Evolutionary conservation across 139 green algal species (phyloP).

Genomic region (Chlorella sorokiniana): DNA sequence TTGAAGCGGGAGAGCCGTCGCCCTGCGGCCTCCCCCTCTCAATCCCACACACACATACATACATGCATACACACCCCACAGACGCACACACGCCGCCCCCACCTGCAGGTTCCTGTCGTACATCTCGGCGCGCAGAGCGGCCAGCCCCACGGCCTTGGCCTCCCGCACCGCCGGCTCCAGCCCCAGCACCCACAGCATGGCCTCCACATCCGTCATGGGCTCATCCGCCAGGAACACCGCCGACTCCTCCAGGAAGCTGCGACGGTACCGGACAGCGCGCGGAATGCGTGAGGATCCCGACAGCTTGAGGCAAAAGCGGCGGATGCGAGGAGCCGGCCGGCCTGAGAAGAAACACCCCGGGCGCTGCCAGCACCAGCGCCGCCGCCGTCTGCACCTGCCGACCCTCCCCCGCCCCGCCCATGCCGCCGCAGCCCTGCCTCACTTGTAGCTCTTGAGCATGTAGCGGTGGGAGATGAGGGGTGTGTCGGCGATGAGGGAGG

Average conservation of each 20-base stretch:
- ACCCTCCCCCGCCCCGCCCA: too few relatives aligned
- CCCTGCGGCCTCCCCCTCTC: too few relatives aligned
- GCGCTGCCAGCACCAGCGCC: too few relatives aligned
- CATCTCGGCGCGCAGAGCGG: constrained; percentile 32
- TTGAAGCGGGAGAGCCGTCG: too few relatives aligned
- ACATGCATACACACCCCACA: background rate
- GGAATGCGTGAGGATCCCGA: background rate
- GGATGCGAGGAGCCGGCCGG: background rate
- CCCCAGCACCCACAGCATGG: constrained; percentile 34
- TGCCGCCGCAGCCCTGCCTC: background rate
- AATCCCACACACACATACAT: too few relatives aligned
- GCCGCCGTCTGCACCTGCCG: too few relatives aligned
- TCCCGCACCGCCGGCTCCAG: background rate
- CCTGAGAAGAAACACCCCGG: too few relatives aligned
- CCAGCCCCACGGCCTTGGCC: constrained; percentile 34
- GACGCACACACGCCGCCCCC: background rate
- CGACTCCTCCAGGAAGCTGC: constrained; percentile 42
- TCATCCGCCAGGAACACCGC: constrained; percentile 37
- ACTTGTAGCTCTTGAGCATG: constrained; percentile 40
- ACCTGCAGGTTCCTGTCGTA: constrained; percentile 47
- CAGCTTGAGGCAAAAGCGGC: background rate
- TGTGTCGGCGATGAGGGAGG: constrained; percentile 39
- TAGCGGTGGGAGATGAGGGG: constrained; percentile 39
- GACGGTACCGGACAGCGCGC: background rate
- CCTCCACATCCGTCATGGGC: constrained; percentile 29